A percentile compares a stretch with the other conserved stretches of the same genome.
Evolutionary conservation across 2,329 filamentous ascomycete genomes (phyloP).

Genomic region (Xenoacremonium recifei): DNA sequence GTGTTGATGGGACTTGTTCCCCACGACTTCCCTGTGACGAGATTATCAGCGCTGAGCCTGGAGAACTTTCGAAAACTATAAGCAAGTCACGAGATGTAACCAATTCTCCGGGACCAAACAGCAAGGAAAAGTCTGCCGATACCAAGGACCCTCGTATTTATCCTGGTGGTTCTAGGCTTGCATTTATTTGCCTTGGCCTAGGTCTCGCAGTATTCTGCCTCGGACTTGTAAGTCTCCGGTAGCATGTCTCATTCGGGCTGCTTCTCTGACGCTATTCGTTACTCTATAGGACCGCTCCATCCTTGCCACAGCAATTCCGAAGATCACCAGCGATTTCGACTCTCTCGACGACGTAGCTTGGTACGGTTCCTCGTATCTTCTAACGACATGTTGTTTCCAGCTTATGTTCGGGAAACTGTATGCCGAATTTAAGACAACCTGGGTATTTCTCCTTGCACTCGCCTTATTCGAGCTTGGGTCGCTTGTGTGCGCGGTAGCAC

Average conservation of each 20-base stretch:
- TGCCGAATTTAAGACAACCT: constrained; percentile 22
- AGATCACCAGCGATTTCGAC: constrained; percentile 1
- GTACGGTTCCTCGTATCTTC: not conserved
- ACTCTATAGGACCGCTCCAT: constrained; percentile 1
- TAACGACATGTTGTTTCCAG: not conserved
- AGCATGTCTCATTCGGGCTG: not conserved
- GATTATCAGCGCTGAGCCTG: too few relatives aligned
- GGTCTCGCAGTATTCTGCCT: not conserved
- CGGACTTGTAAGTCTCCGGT: not conserved
- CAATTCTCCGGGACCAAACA: too few relatives aligned
- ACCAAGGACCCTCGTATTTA: too few relatives aligned
- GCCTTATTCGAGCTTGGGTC: constrained; percentile 44
- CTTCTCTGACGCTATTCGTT: not conserved
- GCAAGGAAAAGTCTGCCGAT: too few relatives aligned
- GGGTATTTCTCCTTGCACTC: constrained; percentile 23
- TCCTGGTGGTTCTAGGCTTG: too few relatives aligned
- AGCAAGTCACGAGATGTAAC: too few relatives aligned
- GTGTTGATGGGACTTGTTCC: too few relatives aligned
- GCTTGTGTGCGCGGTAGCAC: constrained; percentile 41
- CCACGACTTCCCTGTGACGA: too few relatives aligned
- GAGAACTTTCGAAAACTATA: too few relatives aligned
- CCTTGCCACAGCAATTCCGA: not conserved
- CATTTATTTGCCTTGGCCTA: not conserved
- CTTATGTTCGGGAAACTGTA: constrained; percentile 10
- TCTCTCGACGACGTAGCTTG: constrained; percentile 1